These are phyloP conservation scores for Colletotrichum spinosum DNA, from an alignment of 2,329 filamentous ascomycete species.

Conservation along the genomic window DNA sequence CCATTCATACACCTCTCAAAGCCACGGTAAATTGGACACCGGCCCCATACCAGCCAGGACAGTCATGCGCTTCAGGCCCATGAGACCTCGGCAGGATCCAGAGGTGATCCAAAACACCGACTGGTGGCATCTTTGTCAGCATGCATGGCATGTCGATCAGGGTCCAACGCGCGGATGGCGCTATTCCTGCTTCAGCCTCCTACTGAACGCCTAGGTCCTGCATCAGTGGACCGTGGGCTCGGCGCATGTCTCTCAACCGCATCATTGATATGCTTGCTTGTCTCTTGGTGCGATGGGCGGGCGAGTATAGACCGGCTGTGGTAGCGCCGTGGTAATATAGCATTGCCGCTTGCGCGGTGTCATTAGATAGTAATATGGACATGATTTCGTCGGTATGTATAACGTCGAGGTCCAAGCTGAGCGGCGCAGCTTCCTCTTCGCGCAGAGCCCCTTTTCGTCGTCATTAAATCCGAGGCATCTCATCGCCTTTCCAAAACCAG, in stretches of 20 bases:
- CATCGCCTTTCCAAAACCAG: too few relatives aligned
- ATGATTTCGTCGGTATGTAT: conserved; percentile 6
- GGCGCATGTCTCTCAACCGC: conserved; percentile 28
- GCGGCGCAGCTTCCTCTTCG: conserved; percentile 4
- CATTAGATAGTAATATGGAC: conserved; percentile 22
- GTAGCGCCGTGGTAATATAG: not conserved
- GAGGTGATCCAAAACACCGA: not conserved
- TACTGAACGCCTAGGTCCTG: not conserved
- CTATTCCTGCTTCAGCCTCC: not conserved
- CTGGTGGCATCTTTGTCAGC: not conserved
- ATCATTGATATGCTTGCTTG: not conserved
- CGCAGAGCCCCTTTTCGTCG: not conserved
- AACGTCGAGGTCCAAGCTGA: not conserved
- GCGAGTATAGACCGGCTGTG: too few relatives aligned
- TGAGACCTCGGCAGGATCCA: not conserved
- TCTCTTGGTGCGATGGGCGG: too few relatives aligned
- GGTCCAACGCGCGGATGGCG: not conserved
- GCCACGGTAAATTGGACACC: too few relatives aligned
- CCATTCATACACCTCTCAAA: too few relatives aligned
- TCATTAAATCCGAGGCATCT: not conserved
- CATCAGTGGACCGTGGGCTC: conserved; percentile 19
- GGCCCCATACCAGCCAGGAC: too few relatives aligned
- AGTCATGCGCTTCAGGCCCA: not conserved
- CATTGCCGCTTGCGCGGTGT: conserved; percentile 6
- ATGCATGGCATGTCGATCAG: conserved; percentile 1